Evolutionary conservation across 2,329 filamentous ascomycete species (phyloP).

Genomic region (Exutisphaerella laricina): DNA sequence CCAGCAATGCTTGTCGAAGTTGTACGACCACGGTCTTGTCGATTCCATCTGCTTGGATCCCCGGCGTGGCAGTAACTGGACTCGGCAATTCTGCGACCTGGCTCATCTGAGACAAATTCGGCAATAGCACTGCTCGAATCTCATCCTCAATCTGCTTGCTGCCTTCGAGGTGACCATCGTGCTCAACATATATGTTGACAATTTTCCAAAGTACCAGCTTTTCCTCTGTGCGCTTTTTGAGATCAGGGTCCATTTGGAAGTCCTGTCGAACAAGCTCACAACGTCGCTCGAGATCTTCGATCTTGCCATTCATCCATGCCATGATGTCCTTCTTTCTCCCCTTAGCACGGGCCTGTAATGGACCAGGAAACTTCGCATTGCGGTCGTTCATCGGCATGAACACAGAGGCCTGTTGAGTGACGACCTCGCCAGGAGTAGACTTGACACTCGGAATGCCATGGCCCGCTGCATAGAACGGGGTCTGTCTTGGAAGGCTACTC

Average conservation of each 20-base stretch:
- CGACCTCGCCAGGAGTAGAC: constrained; percentile 75
- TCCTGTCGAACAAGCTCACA: constrained; percentile 44
- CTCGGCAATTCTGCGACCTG: constrained; percentile 34
- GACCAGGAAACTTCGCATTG: constrained; percentile 79
- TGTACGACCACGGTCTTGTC: constrained; percentile 65
- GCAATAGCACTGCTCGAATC: constrained; percentile 68
- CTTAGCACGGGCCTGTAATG: constrained; percentile 81
- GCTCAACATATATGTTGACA: constrained; percentile 71
- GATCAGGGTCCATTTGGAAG: constrained; percentile 49
- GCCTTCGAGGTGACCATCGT: constrained; percentile 77
- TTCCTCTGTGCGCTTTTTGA: constrained; percentile 70
- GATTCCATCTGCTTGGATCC: constrained; percentile 54
- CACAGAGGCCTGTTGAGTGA: constrained; percentile 68
- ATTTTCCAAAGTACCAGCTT: constrained; percentile 84
- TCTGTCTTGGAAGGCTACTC: constrained; percentile 80
- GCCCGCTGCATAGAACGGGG: constrained; percentile 77
- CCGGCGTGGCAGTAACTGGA: constrained; percentile 22
- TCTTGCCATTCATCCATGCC: constrained; percentile 71
- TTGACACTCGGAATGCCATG: constrained; percentile 70
- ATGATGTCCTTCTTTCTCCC: constrained; percentile 92
- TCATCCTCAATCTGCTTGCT: constrained; percentile 65
- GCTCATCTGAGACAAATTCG: constrained; percentile 41
- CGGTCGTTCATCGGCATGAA: constrained; percentile 65
- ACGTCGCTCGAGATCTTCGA: constrained; percentile 63
- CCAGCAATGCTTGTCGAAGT: constrained; percentile 66